Percentiles rank a stretch among this genome's conserved stretches.
Evolutionary conservation across 2,329 filamentous ascomycete genomes (phyloP).

Genomic region (Moelleriella libera): DNA sequence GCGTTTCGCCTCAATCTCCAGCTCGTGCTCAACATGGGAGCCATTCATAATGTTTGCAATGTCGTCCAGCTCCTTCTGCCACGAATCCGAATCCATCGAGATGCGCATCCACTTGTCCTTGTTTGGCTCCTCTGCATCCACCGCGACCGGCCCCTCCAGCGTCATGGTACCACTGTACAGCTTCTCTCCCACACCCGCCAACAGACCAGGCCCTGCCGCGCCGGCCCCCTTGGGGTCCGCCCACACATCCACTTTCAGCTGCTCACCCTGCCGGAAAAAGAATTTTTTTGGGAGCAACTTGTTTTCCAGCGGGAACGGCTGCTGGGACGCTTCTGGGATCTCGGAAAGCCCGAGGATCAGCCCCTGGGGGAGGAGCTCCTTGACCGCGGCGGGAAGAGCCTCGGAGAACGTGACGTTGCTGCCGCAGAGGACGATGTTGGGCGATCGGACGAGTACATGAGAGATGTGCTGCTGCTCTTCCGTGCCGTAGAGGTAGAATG

Average conservation of each 20-base stretch:
- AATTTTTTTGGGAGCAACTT: neutral
- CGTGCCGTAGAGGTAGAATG: constrained; percentile 29
- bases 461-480: constrained; percentile 21
- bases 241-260: neutral
- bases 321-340: constrained; percentile 21
- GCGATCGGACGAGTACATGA: constrained; percentile 26
- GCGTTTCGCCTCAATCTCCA: neutral
- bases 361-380: constrained; percentile 3
- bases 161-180: neutral
- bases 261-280: neutral
- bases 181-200: neutral
- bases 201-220: neutral
- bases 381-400: constrained; percentile 7
- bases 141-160: constrained; percentile 4
- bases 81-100: constrained; percentile 7
- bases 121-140: constrained; percentile 10
- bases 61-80: constrained; percentile 10
- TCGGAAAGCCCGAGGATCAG: constrained; percentile 17
- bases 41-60: constrained; percentile 4
- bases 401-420: constrained; percentile 5
- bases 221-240: neutral
- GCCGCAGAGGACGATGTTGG: constrained; percentile 23
- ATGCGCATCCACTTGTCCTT: constrained; percentile 6
- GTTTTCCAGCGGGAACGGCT: constrained; percentile 18
- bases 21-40: neutral